phyloP scores from a whole-genome alignment of 768 basidiomycete species.

The Boletellus ananas region DNA sequence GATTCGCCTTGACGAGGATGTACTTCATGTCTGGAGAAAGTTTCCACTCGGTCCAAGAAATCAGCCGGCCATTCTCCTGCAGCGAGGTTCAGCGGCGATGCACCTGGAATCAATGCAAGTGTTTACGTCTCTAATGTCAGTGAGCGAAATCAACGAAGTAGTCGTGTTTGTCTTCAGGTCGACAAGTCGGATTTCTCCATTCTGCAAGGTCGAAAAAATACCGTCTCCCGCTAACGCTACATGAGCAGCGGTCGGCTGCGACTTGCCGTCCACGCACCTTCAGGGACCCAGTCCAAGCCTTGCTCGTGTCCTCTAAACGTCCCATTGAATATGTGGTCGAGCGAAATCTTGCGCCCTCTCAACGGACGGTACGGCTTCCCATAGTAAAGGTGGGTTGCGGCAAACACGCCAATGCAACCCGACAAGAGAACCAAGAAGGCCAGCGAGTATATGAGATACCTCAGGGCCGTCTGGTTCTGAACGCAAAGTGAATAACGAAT shows the following conservation, averaged over 20 bases:
- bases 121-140: constrained; percentile 64
- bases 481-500: constrained; percentile 5
- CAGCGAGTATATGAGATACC: constrained; percentile 61
- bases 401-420: constrained; percentile 68
- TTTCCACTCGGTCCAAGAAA: constrained; percentile 63
- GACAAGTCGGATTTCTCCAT: constrained; percentile 70
- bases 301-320: constrained; percentile 59
- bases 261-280: constrained; percentile 53
- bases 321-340: constrained; percentile 92
- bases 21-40: constrained; percentile 91
- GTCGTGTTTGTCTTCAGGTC: constrained; percentile 76
- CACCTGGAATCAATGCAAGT: neutral
- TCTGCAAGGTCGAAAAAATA: constrained; percentile 66
- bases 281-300: constrained; percentile 79
- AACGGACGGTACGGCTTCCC: constrained; percentile 48
- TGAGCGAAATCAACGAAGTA: constrained; percentile 50
- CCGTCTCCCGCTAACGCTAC: constrained; percentile 79
- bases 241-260: constrained; percentile 2
- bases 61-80: constrained; percentile 52
- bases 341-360: constrained; percentile 64
- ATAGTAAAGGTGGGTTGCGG: constrained; percentile 64
- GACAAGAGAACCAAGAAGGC: constrained; percentile 57
- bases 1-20: constrained; percentile 74
- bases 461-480: constrained; percentile 51
- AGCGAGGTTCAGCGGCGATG: constrained; percentile 3